Conservation (phyloP, 2,329 filamentous ascomycete species). For the Pseudogymnoascus sp. region DNA sequence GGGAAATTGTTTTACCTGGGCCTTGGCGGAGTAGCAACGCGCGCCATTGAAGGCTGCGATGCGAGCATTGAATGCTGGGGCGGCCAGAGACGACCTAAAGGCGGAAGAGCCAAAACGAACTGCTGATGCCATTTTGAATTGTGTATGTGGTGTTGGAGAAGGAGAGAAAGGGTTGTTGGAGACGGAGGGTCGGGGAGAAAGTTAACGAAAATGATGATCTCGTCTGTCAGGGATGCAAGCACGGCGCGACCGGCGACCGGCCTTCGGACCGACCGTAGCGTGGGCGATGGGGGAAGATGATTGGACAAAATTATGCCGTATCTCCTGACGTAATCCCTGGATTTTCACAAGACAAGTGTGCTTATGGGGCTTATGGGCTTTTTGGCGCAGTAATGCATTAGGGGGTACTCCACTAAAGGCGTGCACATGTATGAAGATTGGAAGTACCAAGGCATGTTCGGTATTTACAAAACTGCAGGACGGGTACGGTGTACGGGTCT, state of each 20-base stretch:
- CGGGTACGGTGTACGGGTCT: too few relatives aligned
- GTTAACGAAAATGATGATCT: constrained; percentile 4
- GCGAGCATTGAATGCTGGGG: constrained; percentile 61
- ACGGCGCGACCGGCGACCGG: neutral
- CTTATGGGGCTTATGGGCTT: neutral
- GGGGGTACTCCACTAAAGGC: neutral
- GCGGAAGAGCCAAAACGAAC: constrained; percentile 74
- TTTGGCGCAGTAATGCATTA: too few relatives aligned
- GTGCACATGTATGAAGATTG: neutral
- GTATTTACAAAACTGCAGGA: neutral
- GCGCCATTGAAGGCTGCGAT: constrained; percentile 70
- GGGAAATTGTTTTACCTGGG: constrained; percentile 55
- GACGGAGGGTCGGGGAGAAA: constrained; percentile 22
- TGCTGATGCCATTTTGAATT: constrained; percentile 69
- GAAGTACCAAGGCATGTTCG: neutral
- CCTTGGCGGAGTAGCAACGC: constrained; percentile 90
- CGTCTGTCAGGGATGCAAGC: constrained; percentile 5
- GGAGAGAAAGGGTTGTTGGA: constrained; percentile 27
- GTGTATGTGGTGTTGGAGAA: constrained; percentile 30
- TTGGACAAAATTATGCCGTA: neutral
- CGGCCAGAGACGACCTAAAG: constrained; percentile 67
- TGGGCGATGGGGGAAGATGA: neutral
- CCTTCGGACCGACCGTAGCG: neutral
- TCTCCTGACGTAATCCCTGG: constrained; percentile 8
- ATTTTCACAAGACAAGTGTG: constrained; percentile 6